Base-by-base conservation (phyloP, 352 stramenopile genomes). In the Aphanomyces cochlioides region DNA sequence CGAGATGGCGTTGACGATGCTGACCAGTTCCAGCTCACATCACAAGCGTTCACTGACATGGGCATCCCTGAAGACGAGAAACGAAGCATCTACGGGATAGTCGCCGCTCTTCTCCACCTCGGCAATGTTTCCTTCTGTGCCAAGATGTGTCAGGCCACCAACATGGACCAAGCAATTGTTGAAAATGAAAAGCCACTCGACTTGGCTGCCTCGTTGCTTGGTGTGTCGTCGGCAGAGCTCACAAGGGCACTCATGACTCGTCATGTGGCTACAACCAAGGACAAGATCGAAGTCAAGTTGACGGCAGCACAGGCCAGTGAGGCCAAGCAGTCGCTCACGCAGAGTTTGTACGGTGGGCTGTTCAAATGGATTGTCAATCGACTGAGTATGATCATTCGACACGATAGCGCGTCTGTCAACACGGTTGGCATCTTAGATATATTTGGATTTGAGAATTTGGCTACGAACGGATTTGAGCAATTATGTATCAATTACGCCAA, bases 361-460 rank as follows among this genome's bases (percentile, higher is more conserved):
- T 99, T 99, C 78, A 87, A 90, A 38, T 98, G 92, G 81, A 88
- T 99, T 53, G 96, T 99, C 4, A 75, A 79, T 7, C 83, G 87
- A 36, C 70, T 95, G 34, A 93, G 83, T 64, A 84, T 91, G 48
- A 81, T 83, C n/a, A 93, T 92, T 58, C 91, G 92, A 60, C 90
- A 84, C 60, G 65, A 72, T 38, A n/a, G 38, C 56, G 48, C 36
- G 17, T 17, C 34, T 41, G 47, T 38, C 36, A 47, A 61, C 15
- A 65, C 69, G n/a, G 93, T 96, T 28, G 85, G 87, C 3, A 96
- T 96, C 67, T 74, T 96, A 34, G 89, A 96, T 72, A 96, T 96
- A 58, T 96, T 96, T 61, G 89, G 89, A 0, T 96, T 96, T 65
- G 89, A 96, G 68, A 92, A 83, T 59, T 78, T 96, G 48, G 78